Evolutionary conservation across 2,329 filamentous ascomycete genomes (phyloP), one percentile per base, ranked within the genome.

Genomic region (Moelleriella libera): DNA sequence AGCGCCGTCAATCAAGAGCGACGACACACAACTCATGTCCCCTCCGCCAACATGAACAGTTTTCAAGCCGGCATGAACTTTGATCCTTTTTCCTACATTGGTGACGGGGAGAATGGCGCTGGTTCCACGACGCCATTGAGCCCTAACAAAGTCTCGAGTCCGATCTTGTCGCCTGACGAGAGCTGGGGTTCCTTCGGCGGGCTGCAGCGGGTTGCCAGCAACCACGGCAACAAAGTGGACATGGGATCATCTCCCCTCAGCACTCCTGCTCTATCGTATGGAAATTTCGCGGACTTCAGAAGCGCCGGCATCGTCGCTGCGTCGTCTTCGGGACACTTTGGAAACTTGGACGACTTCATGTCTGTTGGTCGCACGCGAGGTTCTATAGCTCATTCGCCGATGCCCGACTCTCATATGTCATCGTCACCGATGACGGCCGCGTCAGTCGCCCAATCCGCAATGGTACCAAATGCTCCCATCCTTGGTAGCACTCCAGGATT

Each of bases 401-500:
- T 63, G 51, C 43, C 47, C n/a, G 51, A 50, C 14, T 41, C 45
- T 31, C 45, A 53, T 12, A 41, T 54, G 48, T 49, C 48, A 21
- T 47, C 47, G 11, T 48, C 55, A 32, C 53, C 60, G 21, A 56
- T 55, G 46, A 50, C 56, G 44, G 50, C 52, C 43, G 52, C 52
- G 6, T 49, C 57, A 30, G 56, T 55, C 41, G 29, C 53, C 14
- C 43, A 52, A 21, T 45, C 29, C 28, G 51, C 57, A 21, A 49
- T 42, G 53, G 8, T 45, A 3, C 51, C 55, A 12, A 45, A 50
- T 31, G 44, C 53, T 5, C 51, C 52, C 29, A 53, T 51, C 6
- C 52, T 58, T 5, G 55, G 59, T n/a, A 62, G 62, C 32, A 65
- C 63, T 4, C 62, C 63, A 37, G 63, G 63, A 12, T 65, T 65